These are phyloP conservation scores for Coemansia sp. DNA, from an alignment of 192 early-diverging fungal species.

Conservation along the genomic window DNA sequence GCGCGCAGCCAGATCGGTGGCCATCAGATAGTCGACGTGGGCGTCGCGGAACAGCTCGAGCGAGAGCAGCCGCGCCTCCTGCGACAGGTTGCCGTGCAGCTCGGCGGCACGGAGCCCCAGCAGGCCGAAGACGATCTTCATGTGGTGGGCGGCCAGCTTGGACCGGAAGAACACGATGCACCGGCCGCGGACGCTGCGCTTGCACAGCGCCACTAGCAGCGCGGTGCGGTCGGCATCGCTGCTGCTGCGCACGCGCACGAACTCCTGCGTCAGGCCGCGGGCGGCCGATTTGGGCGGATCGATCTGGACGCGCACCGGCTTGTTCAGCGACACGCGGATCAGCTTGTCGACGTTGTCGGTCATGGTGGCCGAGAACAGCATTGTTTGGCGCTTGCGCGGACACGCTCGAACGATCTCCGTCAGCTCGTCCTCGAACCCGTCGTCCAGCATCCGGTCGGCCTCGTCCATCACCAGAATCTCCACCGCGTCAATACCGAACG, in stretches of 20 bases:
- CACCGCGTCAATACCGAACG: slow-evolving; percentile 82
- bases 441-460: slow-evolving; percentile 98
- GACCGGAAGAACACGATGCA: slow-evolving; percentile 93
- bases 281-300: slow-evolving; percentile 81
- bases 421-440: slow-evolving; percentile 95
- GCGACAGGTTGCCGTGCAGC: slow-evolving; percentile 93
- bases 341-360: slow-evolving; percentile 97
- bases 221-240: slow-evolving; percentile 86
- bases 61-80: slow-evolving; percentile 86
- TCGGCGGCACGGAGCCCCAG: slow-evolving; percentile 85
- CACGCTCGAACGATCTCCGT: slow-evolving; percentile 90
- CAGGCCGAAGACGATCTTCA: slow-evolving; percentile 96
- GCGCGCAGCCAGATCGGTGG: slow-evolving; percentile 94
- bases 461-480: slow-evolving; percentile 99
- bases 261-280: slow-evolving; percentile 84
- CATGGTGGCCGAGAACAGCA: slow-evolving; percentile 99
- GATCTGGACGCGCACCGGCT: slow-evolving; percentile 88
- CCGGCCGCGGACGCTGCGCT: slow-evolving; percentile 72
- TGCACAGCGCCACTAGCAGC: slow-evolving; percentile 82
- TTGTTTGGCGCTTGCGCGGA: slow-evolving; percentile 89
- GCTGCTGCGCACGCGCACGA: slow-evolving; percentile 86
- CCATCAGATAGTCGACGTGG: slow-evolving; percentile 85
- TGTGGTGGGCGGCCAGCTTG: slow-evolving; percentile 95
- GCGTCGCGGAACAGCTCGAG: slow-evolving; percentile 88
- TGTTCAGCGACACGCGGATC: slow-evolving; percentile 86